Base-by-base conservation (phyloP, 257 asterid genomes). In the Leptodermis oblonga region DNA sequence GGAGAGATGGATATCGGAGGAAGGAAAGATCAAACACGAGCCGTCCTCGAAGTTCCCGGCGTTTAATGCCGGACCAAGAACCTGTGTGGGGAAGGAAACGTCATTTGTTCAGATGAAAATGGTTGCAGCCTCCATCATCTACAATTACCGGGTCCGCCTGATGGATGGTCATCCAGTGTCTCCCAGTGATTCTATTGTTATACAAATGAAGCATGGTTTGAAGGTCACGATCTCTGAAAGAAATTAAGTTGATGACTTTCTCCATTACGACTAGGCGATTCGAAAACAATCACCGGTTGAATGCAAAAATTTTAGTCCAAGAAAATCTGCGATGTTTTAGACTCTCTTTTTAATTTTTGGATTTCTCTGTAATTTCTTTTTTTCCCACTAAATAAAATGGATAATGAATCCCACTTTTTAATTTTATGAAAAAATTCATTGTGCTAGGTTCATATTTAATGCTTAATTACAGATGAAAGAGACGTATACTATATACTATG, bases 51-150 rank as follows among this genome's bases (percentile, higher is more conserved):
- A 23, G 64, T 77, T 52, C 42, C 41, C 70, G 28, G 77, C 73
- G 7, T 77, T 77, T 55, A 74, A 63, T 23, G 74, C 71, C 0
- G 81, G 81, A 1, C 81, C 77, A 33, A 72, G 81, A 51, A 30
- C 52, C 10, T 77, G 81, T 18, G 11, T 67, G 10, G 81, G 81
- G 12, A 77, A 72, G 63, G 81, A 77, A 17, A 39, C 72, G 70
- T 69, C 77, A 3, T 77, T 72, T 25, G 33, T 37, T 17, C 70
- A 62, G n/a, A 61, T 77, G 71, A 77, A 77, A 56, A 28, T 56
- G 12, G 43, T 69, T 31, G 74, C 65, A 13, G 79, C 79, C 0
- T 26, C 79, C 4, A 41, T 69, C 20, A 4, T 75, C 5, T 30
- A 28, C 60, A 70, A 70, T 17, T 70, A 41, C 45, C 37, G 20